These are phyloP conservation scores for Crepidotus variabilis DNA, from an alignment of 768 basidiomycete species.

Conservation along the genomic window DNA sequence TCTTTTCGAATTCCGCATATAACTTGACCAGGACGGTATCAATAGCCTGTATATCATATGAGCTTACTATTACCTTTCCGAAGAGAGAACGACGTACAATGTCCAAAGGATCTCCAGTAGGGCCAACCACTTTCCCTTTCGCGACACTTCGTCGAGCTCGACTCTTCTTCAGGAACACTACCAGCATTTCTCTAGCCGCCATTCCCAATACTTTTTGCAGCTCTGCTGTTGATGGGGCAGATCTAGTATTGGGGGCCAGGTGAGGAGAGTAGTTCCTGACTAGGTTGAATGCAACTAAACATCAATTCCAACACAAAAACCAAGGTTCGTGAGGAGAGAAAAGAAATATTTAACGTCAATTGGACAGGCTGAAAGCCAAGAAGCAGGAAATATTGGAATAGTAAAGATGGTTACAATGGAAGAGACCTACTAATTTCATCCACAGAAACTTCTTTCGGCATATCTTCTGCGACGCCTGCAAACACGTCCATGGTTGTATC, in stretches of 20 bases:
- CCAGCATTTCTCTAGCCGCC: slow-evolving; percentile 76
- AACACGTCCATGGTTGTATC: slow-evolving; percentile 66
- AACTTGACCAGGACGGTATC: slow-evolving; percentile 81
- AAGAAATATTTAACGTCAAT: slow-evolving; percentile 21
- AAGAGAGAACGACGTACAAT: slow-evolving; percentile 15
- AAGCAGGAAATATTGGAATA: slow-evolving; percentile 7
- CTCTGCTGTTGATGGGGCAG: slow-evolving; percentile 68
- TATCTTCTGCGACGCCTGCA: slow-evolving; percentile 67
- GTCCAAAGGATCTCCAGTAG: slow-evolving; percentile 19
- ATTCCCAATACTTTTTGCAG: slow-evolving; percentile 58
- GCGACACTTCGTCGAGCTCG: slow-evolving; percentile 41
- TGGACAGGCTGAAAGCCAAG: slow-evolving; percentile 17
- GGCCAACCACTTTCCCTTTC: slow-evolving; percentile 18
- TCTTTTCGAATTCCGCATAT: slow-evolving; percentile 58
- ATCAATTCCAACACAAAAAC: slow-evolving; percentile 64
- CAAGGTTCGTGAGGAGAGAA: slow-evolving; percentile 11
- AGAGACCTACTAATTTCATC: slow-evolving; percentile 79
- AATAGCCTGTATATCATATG: slow-evolving; percentile 47
- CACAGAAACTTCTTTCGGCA: slow-evolving; percentile 65
- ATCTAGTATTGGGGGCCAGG: slow-evolving; percentile 63
- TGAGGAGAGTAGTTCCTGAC: slow-evolving; percentile 91
- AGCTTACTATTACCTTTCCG: neutral
- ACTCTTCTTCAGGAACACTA: slow-evolving; percentile 61
- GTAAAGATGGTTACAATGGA: slow-evolving; percentile 1
- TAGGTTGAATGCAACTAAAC: slow-evolving; percentile 82